Evolutionary conservation across 768 basidiomycete species (phyloP), one percentile per base, ranked within the genome.

Genomic region (Naematelia aurantialba): DNA sequence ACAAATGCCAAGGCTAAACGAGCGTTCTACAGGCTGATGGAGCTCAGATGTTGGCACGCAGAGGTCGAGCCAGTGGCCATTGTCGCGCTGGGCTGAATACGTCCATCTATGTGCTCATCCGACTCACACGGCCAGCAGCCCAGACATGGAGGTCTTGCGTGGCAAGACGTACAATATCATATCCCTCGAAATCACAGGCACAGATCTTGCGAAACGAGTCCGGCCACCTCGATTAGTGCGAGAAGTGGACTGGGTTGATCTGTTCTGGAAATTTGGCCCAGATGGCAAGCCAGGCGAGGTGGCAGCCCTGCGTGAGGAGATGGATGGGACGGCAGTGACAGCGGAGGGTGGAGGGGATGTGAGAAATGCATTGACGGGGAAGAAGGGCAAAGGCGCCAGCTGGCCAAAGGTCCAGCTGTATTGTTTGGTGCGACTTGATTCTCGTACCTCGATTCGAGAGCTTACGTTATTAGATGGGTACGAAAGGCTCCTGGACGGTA

Each of bases 211-310:
- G 8, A 84, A 89, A 64, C 82, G 82, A 74, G 85, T 99, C 22
- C 78, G 85, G 2, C 91, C 92, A 2, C 94, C 94, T 1, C 83
- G 84, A 60, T 76, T 97, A 3, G 79, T 80, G 0, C 82, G 89
- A 53, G 89, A 97, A 56, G 75, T 97, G 64, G 96, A 97, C 69
- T 99, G 94, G 94, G 94, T 97, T 4, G 91, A 96, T 74, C 89
- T 87, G 60, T 89, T 86, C 75, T 99, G 94, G 94, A 85, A 74
- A 73, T 80, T 60, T 85, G 19, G 53, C 1, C 57, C 45, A 8
- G 30, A 29, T n/a, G 49, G 56, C 19, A 29, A 54, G 42, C 34
- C n/a, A 12, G 45, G 47, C 10, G 59, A 58, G 26, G 63, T 59
- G 14, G 27, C 21, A 26, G 39, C 26, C 17, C 34, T 39, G 34